These are phyloP conservation scores for Petasospora rhodanensis DNA, from an alignment of 1,139 yeast species.

Conservation along the genomic window DNA sequence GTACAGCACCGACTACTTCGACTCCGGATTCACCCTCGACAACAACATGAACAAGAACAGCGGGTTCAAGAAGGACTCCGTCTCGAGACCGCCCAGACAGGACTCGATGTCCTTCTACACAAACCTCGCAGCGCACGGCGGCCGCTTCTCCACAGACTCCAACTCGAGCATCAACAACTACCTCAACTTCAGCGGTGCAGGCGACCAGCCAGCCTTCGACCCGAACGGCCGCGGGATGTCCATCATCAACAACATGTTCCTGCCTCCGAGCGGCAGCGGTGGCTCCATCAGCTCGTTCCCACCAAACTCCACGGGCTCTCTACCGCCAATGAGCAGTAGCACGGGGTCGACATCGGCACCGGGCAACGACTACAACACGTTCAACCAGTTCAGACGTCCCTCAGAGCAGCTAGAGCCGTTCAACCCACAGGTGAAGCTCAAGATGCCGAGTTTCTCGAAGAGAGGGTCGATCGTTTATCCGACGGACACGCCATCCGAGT, in stretches of 20 bases:
- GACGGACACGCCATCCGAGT: conserved; percentile 19
- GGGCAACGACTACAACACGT: conserved; percentile 16
- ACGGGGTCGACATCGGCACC: conserved; percentile 7
- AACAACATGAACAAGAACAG: neutral
- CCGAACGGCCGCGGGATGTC: conserved; percentile 33
- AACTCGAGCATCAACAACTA: conserved; percentile 24
- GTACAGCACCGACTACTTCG: too few species aligned
- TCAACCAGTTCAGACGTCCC: conserved; percentile 31
- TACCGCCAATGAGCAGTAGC: conserved; percentile 4
- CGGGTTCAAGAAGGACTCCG: neutral
- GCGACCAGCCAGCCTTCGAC: conserved; percentile 19
- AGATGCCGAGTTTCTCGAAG: conserved; percentile 29
- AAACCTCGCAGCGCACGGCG: conserved; percentile 20
- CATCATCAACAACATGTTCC: conserved; percentile 29
- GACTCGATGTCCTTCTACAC: conserved; percentile 26
- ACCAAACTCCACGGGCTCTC: neutral
- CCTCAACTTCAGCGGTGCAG: conserved; percentile 18
- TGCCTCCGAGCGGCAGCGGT: conserved; percentile 15
- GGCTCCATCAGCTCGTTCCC: conserved; percentile 2
- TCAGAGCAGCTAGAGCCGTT: conserved; percentile 44
- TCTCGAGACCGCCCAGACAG: conserved; percentile 19
- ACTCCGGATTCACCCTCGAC: too few species aligned
- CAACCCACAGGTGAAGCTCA: conserved; percentile 30
- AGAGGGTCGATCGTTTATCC: conserved; percentile 17
- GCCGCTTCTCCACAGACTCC: conserved; percentile 27